Evolutionary conservation across 2,329 filamentous ascomycete genomes (phyloP).

Genomic region (Arthrobotrys sphaeroides): DNA sequence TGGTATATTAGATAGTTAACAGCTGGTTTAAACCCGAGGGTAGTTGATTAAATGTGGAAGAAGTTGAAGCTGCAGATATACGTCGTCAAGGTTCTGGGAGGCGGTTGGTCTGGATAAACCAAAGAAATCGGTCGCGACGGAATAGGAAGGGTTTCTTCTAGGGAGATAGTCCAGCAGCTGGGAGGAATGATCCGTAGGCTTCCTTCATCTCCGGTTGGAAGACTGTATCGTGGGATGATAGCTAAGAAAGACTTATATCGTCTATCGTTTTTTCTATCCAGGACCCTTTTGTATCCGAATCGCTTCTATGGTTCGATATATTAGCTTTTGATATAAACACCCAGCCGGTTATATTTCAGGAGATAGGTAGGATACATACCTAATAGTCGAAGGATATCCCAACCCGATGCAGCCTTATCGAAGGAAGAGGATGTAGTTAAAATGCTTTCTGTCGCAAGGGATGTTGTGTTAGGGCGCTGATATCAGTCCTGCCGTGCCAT

Average conservation of each 20-base stretch:
- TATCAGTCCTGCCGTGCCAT: conserved; percentile 45
- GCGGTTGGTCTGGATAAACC: neutral
- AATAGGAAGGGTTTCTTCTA: conserved; percentile 2
- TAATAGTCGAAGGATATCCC: neutral
- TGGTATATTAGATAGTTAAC: neutral
- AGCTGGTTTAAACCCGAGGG: neutral
- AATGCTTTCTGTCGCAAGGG: neutral
- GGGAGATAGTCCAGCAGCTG: conserved; percentile 28
- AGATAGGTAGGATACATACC: neutral
- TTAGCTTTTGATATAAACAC: no score
- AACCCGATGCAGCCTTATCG: neutral
- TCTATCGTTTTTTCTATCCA: no score
- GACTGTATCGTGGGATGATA: neutral
- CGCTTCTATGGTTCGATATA: no score
- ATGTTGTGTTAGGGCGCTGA: conserved; percentile 22
- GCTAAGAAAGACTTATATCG: no score
- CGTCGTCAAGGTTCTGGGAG: no score
- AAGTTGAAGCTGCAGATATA: no score
- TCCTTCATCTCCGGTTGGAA: conserved; percentile 44
- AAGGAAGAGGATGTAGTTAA: neutral
- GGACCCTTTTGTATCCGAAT: no score
- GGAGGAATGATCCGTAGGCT: conserved; percentile 16
- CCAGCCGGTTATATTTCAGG: no score
- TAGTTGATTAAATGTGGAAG: neutral
- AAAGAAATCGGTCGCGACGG: neutral